Base-by-base conservation (phyloP, 352 stramenopile genomes). In the Phytophthora sansomeana region DNA sequence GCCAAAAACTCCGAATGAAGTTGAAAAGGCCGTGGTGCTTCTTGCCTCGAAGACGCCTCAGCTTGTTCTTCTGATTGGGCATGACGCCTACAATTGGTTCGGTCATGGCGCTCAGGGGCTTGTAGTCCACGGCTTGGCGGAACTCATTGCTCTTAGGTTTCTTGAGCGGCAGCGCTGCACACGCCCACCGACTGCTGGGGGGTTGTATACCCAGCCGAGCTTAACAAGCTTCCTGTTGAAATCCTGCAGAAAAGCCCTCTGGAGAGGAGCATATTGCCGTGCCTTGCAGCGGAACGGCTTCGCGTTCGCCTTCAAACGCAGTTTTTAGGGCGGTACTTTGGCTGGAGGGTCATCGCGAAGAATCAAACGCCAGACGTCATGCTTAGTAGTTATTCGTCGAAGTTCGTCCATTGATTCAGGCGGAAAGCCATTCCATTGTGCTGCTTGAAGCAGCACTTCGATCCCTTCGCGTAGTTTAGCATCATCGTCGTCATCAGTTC, bases 1-100 rank as follows among this genome's bases (percentile, higher is more conserved):
- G 61, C 61, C 61, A 72, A 36, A 58, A 75, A 4, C 63, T 43
- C 26, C 39, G 38, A 32, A 44, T 57, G 21, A 57, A 57, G 21
- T 46, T 33, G 21, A 57, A 57, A n/a, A 57, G 19, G 50, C 64
- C 30, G 50, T n/a, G n/a, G n/a, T n/a, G n/a, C n/a, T n/a, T n/a
- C n/a, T n/a, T n/a, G n/a, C n/a, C n/a, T n/a, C n/a, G n/a, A n/a
- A n/a, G n/a, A n/a, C n/a, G n/a, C n/a, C n/a, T n/a, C n/a, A n/a
- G n/a, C n/a, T n/a, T n/a, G n/a, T n/a, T n/a, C n/a, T n/a, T n/a
- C n/a, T n/a, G n/a, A n/a, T n/a, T n/a, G n/a, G n/a, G n/a, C n/a
- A n/a, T n/a, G n/a, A n/a, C n/a, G n/a, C n/a, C n/a, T n/a, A n/a
- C n/a, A n/a, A n/a, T n/a, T n/a, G n/a, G n/a, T n/a, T n/a, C n/a